Percentiles rank a stretch among this genome's conserved stretches.
Conservation (phyloP, 2,329 filamentous ascomycete species). For the Chrysoporthe cubensis region DNA sequence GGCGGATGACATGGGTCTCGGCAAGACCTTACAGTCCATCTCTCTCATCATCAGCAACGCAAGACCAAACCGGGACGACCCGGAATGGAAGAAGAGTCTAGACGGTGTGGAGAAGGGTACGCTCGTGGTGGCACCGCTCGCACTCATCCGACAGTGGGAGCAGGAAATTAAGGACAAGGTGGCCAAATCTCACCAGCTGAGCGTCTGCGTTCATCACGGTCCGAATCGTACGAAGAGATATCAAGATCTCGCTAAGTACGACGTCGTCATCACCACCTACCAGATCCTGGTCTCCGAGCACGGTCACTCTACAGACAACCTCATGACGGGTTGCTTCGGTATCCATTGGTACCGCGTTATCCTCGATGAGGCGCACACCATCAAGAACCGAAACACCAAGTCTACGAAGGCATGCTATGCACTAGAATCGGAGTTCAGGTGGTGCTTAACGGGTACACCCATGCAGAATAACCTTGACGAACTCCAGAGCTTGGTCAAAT, state of each 20-base stretch:
- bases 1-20: conserved; percentile 95
- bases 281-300: conserved; percentile 94
- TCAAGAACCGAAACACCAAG: conserved; percentile 98
- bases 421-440: conserved; percentile 83
- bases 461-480: conserved; percentile 99
- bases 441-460: conserved; percentile 95
- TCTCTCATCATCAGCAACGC: conserved; percentile 84
- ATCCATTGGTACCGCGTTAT: conserved; percentile 95
- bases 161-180: conserved; percentile 87
- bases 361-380: conserved; percentile 94
- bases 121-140: conserved; percentile 88
- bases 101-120: conserved; percentile 76
- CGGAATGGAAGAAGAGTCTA: conserved; percentile 70
- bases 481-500: conserved; percentile 89
- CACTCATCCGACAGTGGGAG: conserved; percentile 97
- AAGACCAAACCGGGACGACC: conserved; percentile 64
- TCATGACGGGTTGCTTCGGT: conserved; percentile 84
- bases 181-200: conserved; percentile 67
- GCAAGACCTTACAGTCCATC: conserved; percentile 94
- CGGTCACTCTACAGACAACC: conserved; percentile 65
- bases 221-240: conserved; percentile 79
- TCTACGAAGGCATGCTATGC: conserved; percentile 90
- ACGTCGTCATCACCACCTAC: conserved; percentile 97
- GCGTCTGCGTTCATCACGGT: conserved; percentile 90
- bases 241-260: conserved; percentile 78